phyloP scores from a whole-genome alignment of 129 eudicot genomes.

The Flaveria robusta region DNA sequence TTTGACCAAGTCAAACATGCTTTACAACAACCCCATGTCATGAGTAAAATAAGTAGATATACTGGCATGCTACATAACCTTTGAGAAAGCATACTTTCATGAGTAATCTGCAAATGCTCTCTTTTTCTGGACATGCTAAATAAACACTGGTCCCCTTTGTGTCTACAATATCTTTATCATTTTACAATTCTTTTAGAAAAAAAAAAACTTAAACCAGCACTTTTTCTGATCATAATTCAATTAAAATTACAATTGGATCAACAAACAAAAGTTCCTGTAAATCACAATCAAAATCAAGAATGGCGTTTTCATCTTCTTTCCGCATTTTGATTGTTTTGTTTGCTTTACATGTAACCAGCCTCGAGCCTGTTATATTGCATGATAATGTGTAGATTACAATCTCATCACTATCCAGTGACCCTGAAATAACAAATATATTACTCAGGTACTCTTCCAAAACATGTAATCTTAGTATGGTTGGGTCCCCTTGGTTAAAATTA shows the following conservation, averaged over 20 bases:
- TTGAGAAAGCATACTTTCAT: slow-evolving; percentile 43
- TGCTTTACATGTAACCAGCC: slow-evolving; percentile 88
- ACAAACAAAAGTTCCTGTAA: slow-evolving; percentile 56
- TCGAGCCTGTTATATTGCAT: slow-evolving; percentile 69
- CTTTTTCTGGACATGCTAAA: slow-evolving; percentile 33
- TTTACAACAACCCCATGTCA: slow-evolving; percentile 36
- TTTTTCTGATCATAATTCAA: slow-evolving; percentile 14
- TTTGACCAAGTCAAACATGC: slow-evolving; percentile 46
- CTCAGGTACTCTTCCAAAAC: slow-evolving; percentile 1
- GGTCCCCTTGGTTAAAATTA: too few species aligned
- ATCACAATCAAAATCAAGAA: slow-evolving; percentile 57
- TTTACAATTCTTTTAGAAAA: background rate
- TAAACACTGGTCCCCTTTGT: background rate
- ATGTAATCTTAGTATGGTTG: background rate
- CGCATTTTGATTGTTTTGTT: slow-evolving; percentile 96
- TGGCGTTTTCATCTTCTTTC: slow-evolving; percentile 90
- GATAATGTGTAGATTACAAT: slow-evolving; percentile 80
- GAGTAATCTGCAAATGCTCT: slow-evolving; percentile 38
- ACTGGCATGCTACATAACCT: slow-evolving; percentile 41
- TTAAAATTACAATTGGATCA: background rate
- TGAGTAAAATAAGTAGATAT: slow-evolving; percentile 37
- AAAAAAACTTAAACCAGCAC: background rate
- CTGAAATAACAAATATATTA: slow-evolving; percentile 34
- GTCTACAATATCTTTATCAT: slow-evolving; percentile 27
- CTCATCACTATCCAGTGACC: slow-evolving; percentile 82